Base-by-base conservation (phyloP, 2,329 filamentous ascomycete genomes). In the Fusarium nodosum region DNA sequence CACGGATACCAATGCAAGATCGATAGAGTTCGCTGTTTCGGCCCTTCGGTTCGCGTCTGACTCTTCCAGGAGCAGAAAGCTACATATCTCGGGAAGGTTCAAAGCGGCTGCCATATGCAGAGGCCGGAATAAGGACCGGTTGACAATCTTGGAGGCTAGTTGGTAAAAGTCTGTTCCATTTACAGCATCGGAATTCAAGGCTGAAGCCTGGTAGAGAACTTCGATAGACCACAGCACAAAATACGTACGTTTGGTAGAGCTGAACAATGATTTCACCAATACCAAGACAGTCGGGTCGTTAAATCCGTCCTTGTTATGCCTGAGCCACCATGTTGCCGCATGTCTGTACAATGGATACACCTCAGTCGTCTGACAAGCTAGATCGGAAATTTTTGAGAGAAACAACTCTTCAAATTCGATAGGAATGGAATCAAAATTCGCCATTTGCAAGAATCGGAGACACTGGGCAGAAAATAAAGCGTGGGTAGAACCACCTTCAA, bases 71-170 rank as follows among this genome's bases (percentile, higher is more conserved):
- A 61, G 36, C 5, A 71, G 44, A 5, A 44, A 61, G 1, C 4
- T 3, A 24, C 63, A 70, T 10, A 71, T 47, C 15, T 71, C 63
- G 0, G 45, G 53, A 0, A 68, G 12, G 34, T 51, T 56, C 31
- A 70, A 39, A 4, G 56, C 50, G 15, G 68, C 12, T 22, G 64
- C 67, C 42, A 70, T 52, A 4, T 70, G 64, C 0, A 71, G 12
- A 13, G 68, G 60, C 2, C 28, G 7, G 5, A 56, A 63, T 1
- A 34, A 26, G 2, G 18, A 11, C 0, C 1, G 18, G 0, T 6
- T 50, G 7, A 41, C 26, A 2, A 13, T 38, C 1, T 18, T 24
- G 7, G 22, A 38, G 3, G 20, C 53, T 9, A 22, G 22, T 26
- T n/a, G 15, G 16, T 42, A 26, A n/a, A 24, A 10, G 39, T 42